Percentiles rank a stretch among this genome's conserved stretches.
phyloP scores from a whole-genome alignment of 1,139 yeast genomes.

The Pichia sp. region DNA sequence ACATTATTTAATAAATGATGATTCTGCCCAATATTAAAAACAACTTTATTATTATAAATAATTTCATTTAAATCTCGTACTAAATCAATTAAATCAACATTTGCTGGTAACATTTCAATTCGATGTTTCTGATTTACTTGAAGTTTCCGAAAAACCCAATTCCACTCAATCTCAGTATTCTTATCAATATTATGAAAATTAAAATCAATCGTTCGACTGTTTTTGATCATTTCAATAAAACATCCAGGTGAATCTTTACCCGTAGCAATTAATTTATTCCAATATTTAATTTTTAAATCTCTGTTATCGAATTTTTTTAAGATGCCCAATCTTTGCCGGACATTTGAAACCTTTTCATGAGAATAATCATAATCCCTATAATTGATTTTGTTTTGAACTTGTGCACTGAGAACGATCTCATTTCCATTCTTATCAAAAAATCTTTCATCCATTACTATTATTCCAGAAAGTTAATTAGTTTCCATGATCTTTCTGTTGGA shows the following conservation, averaged over 20 bases:
- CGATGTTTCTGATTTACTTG: constrained; percentile 6
- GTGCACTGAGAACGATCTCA: neutral
- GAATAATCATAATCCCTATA: constrained; percentile 8
- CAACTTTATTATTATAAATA: neutral
- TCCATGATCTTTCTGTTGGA: no score
- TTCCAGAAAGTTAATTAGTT: no score
- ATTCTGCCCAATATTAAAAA: constrained; percentile 9
- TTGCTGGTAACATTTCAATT: constrained; percentile 13
- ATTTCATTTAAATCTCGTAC: constrained; percentile 11
- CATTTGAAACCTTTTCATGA: neutral
- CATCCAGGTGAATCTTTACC: constrained; percentile 10
- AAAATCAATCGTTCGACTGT: neutral
- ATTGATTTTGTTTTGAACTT: constrained; percentile 2
- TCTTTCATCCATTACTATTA: neutral
- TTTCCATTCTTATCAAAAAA: neutral
- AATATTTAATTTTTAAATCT: constrained; percentile 3
- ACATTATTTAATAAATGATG: constrained; percentile 5
- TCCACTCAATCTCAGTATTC: constrained; percentile 2
- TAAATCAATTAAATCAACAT: constrained; percentile 10
- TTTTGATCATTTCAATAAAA: constrained; percentile 10
- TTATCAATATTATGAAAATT: constrained; percentile 4
- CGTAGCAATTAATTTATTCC: constrained; percentile 5
- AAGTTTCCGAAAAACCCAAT: constrained; percentile 14
- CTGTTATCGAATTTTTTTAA: neutral
- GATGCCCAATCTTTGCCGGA: constrained; percentile 4